Evolutionary conservation across 768 basidiomycete species (phyloP), one percentile per base, ranked within the genome.

Genomic region (Tylopilus sp.): DNA sequence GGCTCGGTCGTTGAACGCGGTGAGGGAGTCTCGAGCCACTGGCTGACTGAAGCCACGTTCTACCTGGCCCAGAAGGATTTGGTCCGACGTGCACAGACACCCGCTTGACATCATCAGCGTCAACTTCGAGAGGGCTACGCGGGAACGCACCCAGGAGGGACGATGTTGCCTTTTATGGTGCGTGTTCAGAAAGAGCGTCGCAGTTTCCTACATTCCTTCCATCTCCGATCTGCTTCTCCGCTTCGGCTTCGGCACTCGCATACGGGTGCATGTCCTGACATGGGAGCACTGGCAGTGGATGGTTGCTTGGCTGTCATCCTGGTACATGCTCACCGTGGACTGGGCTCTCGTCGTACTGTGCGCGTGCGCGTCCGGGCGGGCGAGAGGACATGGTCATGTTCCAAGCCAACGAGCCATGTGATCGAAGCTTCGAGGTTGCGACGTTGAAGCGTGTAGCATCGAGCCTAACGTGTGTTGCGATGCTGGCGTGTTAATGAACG

Each of bases 181-280:
- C 21, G 44, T 13, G 36, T 46, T 50, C 56, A 38, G 47, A 44
- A 53, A 53, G 38, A 44, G 56, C 48, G 50, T 58, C 48, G 35
- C 52, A 18, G 40, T 48, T 30, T 46, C 57, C 42, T 55, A 28
- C 17, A n/a, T 50, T 12, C 26, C 61, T 51, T 61, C 58, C 56
- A 53, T 57, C 53, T 61, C 58, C 50, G 61, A 64, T 64, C 51
- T 50, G 50, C 61, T 63, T 62, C 60, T 61, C 40, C 3, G 23
- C 55, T 60, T 60, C 60, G 50, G 1, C 35, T 58, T 60, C 56
- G 52, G 41, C 51, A 49, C 44, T 40, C 42, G 18, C 36, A 35
- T 35, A 35, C 33, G 25, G 28, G 22, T 30, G 10, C 21, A 39
- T 40, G 30, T 30, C 25, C 13, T 56, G 57, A 50, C 60, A 55